These are phyloP conservation scores for Malus hybrid DNA, from an alignment of 331 rosid genomes.

Conservation along the genomic window DNA sequence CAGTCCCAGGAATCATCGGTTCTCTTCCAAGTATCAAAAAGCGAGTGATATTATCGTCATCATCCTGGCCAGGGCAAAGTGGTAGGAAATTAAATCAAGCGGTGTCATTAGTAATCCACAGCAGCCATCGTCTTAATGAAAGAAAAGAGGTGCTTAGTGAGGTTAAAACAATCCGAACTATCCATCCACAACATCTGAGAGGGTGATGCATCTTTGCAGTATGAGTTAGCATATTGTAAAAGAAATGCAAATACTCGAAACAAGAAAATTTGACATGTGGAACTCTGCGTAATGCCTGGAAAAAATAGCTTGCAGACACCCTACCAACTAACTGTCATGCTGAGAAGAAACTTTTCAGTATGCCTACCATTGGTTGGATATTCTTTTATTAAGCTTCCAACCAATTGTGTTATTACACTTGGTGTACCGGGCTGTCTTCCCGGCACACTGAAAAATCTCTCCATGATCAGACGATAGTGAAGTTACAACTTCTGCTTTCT, in stretches of 20 bases:
- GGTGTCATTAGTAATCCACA: conserved; percentile 2
- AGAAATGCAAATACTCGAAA: not conserved
- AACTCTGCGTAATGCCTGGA: not conserved
- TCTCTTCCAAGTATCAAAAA: conserved; percentile 85
- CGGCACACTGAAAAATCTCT: no score
- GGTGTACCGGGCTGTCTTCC: no score
- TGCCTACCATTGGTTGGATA: no score
- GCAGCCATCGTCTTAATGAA: not conserved
- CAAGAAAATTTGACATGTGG: not conserved
- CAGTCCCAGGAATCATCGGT: conserved; percentile 66
- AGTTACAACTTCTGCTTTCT: no score
- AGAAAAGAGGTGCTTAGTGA: not conserved
- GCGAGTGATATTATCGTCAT: conserved; percentile 67
- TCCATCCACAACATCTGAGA: not conserved
- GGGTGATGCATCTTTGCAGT: not conserved
- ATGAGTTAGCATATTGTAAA: not conserved
- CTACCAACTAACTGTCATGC: not conserved
- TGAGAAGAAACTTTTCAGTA: no score
- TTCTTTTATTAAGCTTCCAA: no score
- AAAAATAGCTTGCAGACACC: not conserved
- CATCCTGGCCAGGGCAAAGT: conserved; percentile 47
- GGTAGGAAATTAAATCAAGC: conserved; percentile 17
- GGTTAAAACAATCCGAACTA: not conserved
- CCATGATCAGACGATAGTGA: no score
- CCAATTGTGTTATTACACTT: no score